Base-by-base conservation (phyloP, 2,329 filamentous ascomycete species). In the Epichloe festucae region DNA sequence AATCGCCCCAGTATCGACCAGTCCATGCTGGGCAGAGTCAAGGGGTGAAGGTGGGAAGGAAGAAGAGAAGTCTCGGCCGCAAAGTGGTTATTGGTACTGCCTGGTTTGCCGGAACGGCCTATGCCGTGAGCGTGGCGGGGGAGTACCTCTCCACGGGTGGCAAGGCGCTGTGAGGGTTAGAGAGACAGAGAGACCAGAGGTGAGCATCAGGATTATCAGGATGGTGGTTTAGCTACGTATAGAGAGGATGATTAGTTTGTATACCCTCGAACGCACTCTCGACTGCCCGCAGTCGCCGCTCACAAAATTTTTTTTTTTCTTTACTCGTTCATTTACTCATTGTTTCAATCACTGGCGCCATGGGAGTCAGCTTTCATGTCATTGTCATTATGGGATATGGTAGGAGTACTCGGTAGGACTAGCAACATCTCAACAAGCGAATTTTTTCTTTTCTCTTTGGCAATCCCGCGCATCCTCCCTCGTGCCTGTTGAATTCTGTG, bases 71-170 rank as follows among this genome's bases (percentile, higher is more conserved):
- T 21, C 53, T 74, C 1, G 70, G 67, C 0, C 77, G 73, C 59
- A 76, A 74, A 55, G 57, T 79, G 21, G 54, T 77, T 2, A 56
- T 81, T 0, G 77, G 78, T 0, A 78, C 78, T 2, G 70, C 69
- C 0, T 79, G 74, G 65, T 67, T 79, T 2, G 77, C 72, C 1
- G 79, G 74, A 1, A 65, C 76, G 2, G 74, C 75, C 1, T 86
- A 84, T 58, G 74, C 73, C 1, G 65, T 79, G 19, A 79, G 81
- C 8, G 73, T 81, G 14, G 67, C 80, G n/a, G 69, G 70, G 1
- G 81, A 85, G 57, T 78, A 76, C 51, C 73, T 81, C 52, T 71
- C 67, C 43, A 77, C 70, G 0, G 73, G 74, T 0, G 74, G 73
- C 7, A 48, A 42, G 21, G 10, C 21, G 17, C 23, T 54, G 31